phyloP scores from a whole-genome alignment of 768 basidiomycete genomes.

The Boletus tomentosulus region DNA sequence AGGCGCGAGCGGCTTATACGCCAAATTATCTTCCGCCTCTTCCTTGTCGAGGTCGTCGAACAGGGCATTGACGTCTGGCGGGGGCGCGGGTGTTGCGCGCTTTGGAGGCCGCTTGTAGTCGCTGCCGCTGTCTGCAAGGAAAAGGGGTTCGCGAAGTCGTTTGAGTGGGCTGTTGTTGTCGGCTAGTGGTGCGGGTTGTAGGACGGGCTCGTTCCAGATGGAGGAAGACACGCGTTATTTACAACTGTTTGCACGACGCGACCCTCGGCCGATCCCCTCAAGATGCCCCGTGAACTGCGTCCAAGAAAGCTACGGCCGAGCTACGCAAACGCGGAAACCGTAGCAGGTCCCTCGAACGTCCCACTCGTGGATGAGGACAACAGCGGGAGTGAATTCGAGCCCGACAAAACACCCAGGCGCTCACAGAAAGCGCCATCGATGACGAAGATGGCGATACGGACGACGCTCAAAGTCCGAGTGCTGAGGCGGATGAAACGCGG shows the following conservation, averaged over 20 bases:
- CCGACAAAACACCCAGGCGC: slow-evolving; percentile 31
- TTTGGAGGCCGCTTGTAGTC: slow-evolving; percentile 37
- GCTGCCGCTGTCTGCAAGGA: slow-evolving; percentile 46
- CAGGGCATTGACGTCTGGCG: slow-evolving; percentile 37
- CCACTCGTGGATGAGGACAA: slow-evolving; percentile 13
- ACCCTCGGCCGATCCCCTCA: background rate
- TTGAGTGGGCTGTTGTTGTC: slow-evolving; percentile 18
- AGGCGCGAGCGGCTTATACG: slow-evolving; percentile 45
- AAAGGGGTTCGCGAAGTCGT: slow-evolving; percentile 44
- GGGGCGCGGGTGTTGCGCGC: slow-evolving; percentile 18
- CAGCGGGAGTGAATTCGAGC: slow-evolving; percentile 57
- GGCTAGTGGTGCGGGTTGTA: slow-evolving; percentile 15
- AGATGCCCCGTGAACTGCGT: slow-evolving; percentile 55
- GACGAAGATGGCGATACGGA: slow-evolving; percentile 26
- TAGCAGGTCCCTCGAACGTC: slow-evolving; percentile 39
- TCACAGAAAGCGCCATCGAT: slow-evolving; percentile 32
- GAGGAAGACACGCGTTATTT: slow-evolving; percentile 26
- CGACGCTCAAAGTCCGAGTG: slow-evolving; percentile 9
- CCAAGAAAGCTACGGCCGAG: slow-evolving; percentile 49
- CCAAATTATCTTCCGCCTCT: slow-evolving; percentile 41
- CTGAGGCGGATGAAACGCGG: slow-evolving; percentile 13
- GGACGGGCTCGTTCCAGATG: slow-evolving; percentile 57
- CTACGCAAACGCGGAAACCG: slow-evolving; percentile 40
- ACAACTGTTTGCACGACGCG: slow-evolving; percentile 20
- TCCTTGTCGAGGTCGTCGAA: slow-evolving; percentile 49